Conservation (phyloP, 2,329 filamentous ascomycete genomes). For the Pyricularia grisea region DNA sequence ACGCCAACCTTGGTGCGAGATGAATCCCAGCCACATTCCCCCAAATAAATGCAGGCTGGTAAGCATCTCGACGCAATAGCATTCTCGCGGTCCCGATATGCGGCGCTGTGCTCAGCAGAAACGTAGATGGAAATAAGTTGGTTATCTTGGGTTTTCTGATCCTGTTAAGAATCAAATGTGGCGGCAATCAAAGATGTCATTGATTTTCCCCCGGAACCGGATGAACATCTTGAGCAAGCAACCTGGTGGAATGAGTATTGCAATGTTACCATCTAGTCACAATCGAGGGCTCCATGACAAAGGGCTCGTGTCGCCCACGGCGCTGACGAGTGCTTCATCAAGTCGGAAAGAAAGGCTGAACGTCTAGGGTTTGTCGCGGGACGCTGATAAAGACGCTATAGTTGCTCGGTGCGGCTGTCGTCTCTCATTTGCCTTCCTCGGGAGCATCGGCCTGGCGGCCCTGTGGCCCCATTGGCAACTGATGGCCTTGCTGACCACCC, state of each 20-base stretch:
- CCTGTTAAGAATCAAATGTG: not conserved
- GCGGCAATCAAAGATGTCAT: not conserved
- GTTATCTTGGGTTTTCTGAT: not conserved
- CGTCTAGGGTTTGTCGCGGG: not conserved
- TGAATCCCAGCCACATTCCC: not conserved
- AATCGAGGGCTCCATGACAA: not conserved
- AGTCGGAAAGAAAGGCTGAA: not conserved
- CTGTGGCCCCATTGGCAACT: constrained; percentile 22
- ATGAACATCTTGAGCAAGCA: not conserved
- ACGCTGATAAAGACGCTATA: not conserved
- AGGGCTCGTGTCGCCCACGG: not conserved
- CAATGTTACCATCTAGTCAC: not conserved
- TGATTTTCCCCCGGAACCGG: not conserved
- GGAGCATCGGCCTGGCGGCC: constrained; percentile 27
- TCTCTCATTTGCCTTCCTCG: constrained; percentile 32
- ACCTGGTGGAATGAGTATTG: not conserved
- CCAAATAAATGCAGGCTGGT: not conserved
- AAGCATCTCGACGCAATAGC: not conserved
- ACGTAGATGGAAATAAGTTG: not conserved
- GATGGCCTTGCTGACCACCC: constrained; percentile 26
- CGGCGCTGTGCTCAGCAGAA: not conserved
- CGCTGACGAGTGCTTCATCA: not conserved
- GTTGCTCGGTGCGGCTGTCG: not conserved
- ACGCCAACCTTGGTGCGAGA: not conserved
- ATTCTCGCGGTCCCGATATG: not conserved